phyloP scores from a whole-genome alignment of 176 grass and related monocot species.

The Carex littledalei region DNA sequence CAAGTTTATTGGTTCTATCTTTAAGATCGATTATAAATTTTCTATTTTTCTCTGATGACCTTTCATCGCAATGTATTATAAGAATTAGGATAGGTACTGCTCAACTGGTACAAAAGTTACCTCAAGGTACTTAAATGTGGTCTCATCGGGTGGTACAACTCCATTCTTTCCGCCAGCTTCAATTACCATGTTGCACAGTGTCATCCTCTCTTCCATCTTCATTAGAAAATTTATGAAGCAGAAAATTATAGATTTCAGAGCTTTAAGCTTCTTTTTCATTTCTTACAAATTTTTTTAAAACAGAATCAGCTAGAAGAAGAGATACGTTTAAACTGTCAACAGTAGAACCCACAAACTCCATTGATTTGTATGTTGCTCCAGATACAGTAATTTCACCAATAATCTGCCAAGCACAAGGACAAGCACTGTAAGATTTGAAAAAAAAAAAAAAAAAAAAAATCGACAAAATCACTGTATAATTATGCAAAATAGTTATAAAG shows the following conservation, averaged over 20 bases:
- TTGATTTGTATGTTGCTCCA: slow-evolving; percentile 77
- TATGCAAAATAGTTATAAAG: not conserved
- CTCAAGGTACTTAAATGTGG: slow-evolving; percentile 96
- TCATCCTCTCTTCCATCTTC: slow-evolving; percentile 99
- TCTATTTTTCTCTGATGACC: not conserved
- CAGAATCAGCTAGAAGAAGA: slow-evolving; percentile 32
- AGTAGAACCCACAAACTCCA: slow-evolving; percentile 26
- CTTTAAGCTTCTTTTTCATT: not conserved
- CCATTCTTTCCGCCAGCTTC: slow-evolving; percentile 96
- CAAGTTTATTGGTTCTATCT: not conserved
- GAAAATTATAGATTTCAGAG: slow-evolving; percentile 10
- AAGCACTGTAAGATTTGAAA: not conserved
- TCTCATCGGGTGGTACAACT: slow-evolving; percentile 76
- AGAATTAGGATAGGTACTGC: not conserved
- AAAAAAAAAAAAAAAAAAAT: not conserved
- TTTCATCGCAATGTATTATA: not conserved
- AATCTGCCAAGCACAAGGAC: slow-evolving; percentile 36
- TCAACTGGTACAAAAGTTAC: slow-evolving; percentile 28
- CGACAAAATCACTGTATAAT: not conserved
- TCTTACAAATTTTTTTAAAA: slow-evolving; percentile 3
- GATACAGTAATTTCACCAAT: slow-evolving; percentile 80
- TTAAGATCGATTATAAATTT: not conserved
- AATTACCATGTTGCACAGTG: slow-evolving; percentile 92
- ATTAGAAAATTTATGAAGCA: not conserved
- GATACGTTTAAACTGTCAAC: slow-evolving; percentile 51